Evolutionary conservation across 495 filamentous ascomycete species (phyloP).

Genomic region (Evansstolkia leycettana): DNA sequence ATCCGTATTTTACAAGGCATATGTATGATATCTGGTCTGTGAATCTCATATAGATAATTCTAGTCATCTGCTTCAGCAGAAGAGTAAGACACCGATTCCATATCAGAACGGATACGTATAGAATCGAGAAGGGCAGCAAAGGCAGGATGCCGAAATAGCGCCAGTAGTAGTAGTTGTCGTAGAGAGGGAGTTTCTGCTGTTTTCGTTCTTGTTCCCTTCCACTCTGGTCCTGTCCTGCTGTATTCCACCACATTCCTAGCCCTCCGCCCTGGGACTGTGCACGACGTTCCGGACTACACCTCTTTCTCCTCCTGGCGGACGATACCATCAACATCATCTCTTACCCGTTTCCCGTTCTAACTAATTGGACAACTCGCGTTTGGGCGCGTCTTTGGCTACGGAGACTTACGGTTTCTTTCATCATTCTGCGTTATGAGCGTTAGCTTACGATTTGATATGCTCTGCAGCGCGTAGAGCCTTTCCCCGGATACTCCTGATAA

Average conservation of each 20-base stretch:
- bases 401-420: neutral
- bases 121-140: too few species aligned
- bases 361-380: neutral
- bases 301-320: neutral
- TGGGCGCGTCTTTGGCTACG: constrained; percentile 1
- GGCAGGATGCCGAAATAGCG: too few species aligned
- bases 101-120: too few species aligned
- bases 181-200: neutral
- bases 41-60: too few species aligned
- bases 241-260: neutral
- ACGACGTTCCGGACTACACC: too few species aligned
- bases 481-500: neutral
- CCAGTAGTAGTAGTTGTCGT: too few species aligned
- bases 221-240: too few species aligned
- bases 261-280: constrained; percentile 1
- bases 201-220: neutral
- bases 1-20: too few species aligned
- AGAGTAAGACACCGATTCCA: too few species aligned
- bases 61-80: too few species aligned
- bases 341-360: neutral
- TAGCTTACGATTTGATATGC: neutral
- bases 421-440: neutral
- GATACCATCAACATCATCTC: neutral
- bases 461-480: neutral
- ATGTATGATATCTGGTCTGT: too few species aligned